Percentiles rank a stretch among this genome's conserved stretches.
phyloP scores from a whole-genome alignment of 805 yeast genomes.

The Suhomyces canberraensis region DNA sequence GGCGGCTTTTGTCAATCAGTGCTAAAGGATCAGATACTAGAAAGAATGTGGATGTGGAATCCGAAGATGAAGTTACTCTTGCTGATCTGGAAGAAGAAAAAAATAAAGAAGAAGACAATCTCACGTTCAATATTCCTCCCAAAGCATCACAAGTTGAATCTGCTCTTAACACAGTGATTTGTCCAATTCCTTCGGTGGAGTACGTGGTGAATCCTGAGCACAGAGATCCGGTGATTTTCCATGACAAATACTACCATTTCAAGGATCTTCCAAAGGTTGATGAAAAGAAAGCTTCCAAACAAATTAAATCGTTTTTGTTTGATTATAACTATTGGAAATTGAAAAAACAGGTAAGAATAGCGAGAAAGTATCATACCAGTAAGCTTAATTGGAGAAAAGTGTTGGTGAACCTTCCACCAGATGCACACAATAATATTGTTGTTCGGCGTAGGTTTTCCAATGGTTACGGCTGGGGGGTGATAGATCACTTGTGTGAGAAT shows the following conservation, averaged over 20 bases:
- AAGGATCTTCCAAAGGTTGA: slow-evolving; percentile 26
- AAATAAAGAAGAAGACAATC: neutral
- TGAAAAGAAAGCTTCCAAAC: slow-evolving; percentile 11
- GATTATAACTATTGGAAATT: slow-evolving; percentile 33
- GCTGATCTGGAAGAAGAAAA: slow-evolving; percentile 7
- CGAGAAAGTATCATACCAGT: slow-evolving; percentile 37
- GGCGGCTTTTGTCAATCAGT: slow-evolving; percentile 15
- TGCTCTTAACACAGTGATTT: slow-evolving; percentile 36
- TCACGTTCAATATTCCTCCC: slow-evolving; percentile 40
- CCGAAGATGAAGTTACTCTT: slow-evolving; percentile 5
- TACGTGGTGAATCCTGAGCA: slow-evolving; percentile 32
- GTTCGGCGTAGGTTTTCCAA: slow-evolving; percentile 43
- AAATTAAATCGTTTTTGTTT: slow-evolving; percentile 16
- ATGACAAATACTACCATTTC: slow-evolving; percentile 39
- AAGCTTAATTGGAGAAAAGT: slow-evolving; percentile 43
- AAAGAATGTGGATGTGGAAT: slow-evolving; percentile 3
- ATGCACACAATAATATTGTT: slow-evolving; percentile 44
- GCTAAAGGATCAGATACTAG: slow-evolving; percentile 16
- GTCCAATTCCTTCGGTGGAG: slow-evolving; percentile 37
- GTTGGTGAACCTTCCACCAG: slow-evolving; percentile 42
- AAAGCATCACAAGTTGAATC: slow-evolving; percentile 43
- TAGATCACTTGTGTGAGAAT: slow-evolving; percentile 36
- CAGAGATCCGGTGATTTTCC: slow-evolving; percentile 39
- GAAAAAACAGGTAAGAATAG: slow-evolving; percentile 40
- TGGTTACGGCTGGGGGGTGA: slow-evolving; percentile 48